A percentile compares a stretch with the other conserved stretches of the same genome.
phyloP scores from a whole-genome alignment of 148 eudicot species.

The Dianthus caryophyllus region DNA sequence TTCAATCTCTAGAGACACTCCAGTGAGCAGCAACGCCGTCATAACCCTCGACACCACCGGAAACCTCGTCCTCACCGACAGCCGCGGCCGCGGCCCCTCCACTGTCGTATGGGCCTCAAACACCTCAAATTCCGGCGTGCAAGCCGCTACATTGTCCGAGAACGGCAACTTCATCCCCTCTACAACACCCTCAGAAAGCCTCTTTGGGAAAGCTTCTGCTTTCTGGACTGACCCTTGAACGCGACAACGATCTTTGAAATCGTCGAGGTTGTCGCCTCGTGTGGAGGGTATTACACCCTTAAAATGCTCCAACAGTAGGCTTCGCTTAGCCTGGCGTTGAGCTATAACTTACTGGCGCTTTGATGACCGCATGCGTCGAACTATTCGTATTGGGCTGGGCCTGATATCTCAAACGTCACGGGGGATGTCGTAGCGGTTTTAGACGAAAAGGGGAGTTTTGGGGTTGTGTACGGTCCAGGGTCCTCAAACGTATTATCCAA shows the following conservation, averaged over 20 bases:
- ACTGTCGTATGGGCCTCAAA: slow-evolving; percentile 72
- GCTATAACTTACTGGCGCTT: slow-evolving; percentile 62
- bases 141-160: too few species aligned
- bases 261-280: slow-evolving; percentile 33
- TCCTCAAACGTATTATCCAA: slow-evolving; percentile 54
- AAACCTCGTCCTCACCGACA: too few species aligned
- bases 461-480: slow-evolving; percentile 63
- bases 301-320: slow-evolving; percentile 80
- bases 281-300: slow-evolving; percentile 60
- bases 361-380: slow-evolving; percentile 41
- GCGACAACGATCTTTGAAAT: slow-evolving; percentile 44
- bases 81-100: slow-evolving; percentile 35
- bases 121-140: slow-evolving; percentile 42
- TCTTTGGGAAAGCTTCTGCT: slow-evolving; percentile 68
- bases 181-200: slow-evolving; percentile 30
- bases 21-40: slow-evolving; percentile 53
- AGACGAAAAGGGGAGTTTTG: too few species aligned
- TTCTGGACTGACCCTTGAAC: slow-evolving; percentile 68
- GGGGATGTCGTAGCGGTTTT: too few species aligned
- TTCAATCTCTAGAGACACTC: slow-evolving; percentile 52
- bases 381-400: slow-evolving; percentile 75
- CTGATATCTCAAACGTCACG: too few species aligned
- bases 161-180: slow-evolving; percentile 54
- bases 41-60: slow-evolving; percentile 49
- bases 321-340: too few species aligned